Evolutionary conservation across 2,329 filamentous ascomycete genomes (phyloP).

Genomic region (Neofusicoccum cordaticola): DNA sequence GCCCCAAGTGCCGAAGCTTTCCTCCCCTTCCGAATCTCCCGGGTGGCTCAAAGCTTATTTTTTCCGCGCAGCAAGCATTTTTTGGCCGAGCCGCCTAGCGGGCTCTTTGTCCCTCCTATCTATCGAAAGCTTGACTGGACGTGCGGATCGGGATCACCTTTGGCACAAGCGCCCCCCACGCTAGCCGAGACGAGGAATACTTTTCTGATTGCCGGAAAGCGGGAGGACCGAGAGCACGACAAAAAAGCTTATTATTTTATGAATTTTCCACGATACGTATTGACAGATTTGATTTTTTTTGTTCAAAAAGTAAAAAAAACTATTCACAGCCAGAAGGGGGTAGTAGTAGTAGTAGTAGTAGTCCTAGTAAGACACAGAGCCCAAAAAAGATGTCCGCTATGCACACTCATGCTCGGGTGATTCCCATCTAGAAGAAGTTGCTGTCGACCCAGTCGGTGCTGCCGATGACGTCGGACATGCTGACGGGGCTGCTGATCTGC

Average conservation of each 20-base stretch:
- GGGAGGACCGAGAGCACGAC: too few relatives aligned
- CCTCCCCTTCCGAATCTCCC: too few relatives aligned
- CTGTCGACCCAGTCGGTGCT: slow-evolving; percentile 4
- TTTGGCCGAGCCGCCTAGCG: too few relatives aligned
- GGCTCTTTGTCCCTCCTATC: too few relatives aligned
- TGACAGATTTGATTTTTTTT: neutral
- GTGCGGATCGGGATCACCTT: too few relatives aligned
- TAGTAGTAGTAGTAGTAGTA: neutral
- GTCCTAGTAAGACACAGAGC: too few relatives aligned
- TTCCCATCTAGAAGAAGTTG: neutral
- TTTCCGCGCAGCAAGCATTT: too few relatives aligned
- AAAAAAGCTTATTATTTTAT: neutral
- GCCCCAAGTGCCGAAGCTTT: too few relatives aligned
- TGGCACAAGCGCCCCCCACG: neutral
- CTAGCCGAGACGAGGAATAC: neutral
- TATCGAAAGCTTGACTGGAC: too few relatives aligned
- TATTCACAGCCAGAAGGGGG: neutral
- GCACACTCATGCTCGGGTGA: too few relatives aligned
- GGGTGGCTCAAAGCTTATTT: too few relatives aligned
- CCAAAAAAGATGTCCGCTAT: neutral
- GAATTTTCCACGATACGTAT: too few relatives aligned
- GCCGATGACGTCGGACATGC: neutral
- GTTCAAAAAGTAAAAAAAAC: neutral
- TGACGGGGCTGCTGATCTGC: slow-evolving; percentile 3
- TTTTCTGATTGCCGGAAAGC: neutral